Evolutionary conservation across 108 stramenopile genomes (phyloP), one percentile per base, ranked within the genome.

Genomic region (Poteriospumella lacustris): DNA sequence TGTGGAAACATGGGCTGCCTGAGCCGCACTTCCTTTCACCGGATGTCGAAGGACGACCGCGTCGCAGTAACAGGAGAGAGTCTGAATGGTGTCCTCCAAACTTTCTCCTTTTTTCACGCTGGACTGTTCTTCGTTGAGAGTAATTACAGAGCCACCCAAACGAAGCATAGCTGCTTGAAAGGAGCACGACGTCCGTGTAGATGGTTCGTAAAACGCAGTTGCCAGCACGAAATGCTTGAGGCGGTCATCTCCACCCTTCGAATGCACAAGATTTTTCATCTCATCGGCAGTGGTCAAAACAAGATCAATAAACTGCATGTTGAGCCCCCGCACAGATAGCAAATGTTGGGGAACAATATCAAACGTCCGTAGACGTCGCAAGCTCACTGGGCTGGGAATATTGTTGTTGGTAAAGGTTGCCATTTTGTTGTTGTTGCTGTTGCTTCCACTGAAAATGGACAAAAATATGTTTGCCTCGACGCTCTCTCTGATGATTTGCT

Each of bases 131-230:
- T 89, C 88, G 43, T 84, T 92, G 0, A 98, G 91, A 58, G 89
- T 88, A 0, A 96, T 41, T 43, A 91, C 89, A 2, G 78, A 87
- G 0, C 96, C 96, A 28, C 97, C 97, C 26, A 98, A 79, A 2
- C 95, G 81, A 76, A 90, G 79, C 91, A 96, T 92, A 28, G 97
- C 96, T 29, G 96, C 91, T 62, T 96, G 94, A 75, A 98, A 96
- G 60, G 91, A 92, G 79, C 94, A 95, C 38, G 91, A 85, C 0
- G 96, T 98, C 5, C 97, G 88, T 0, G 97, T 98, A 39, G 91
- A 92, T 0, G 93, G 92, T 84, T 98, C 96, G 90, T 91, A 97
- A 77, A 98, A 98, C 15, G 93, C 89, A 5, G 89, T 89, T 3
- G 89, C 92, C 34, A 95, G 81, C 19, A 93, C 72, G 42, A 72